These are phyloP conservation scores for Herpotrichia juniperi DNA, from an alignment of 2,329 filamentous ascomycete genomes.

Conservation along the genomic window DNA sequence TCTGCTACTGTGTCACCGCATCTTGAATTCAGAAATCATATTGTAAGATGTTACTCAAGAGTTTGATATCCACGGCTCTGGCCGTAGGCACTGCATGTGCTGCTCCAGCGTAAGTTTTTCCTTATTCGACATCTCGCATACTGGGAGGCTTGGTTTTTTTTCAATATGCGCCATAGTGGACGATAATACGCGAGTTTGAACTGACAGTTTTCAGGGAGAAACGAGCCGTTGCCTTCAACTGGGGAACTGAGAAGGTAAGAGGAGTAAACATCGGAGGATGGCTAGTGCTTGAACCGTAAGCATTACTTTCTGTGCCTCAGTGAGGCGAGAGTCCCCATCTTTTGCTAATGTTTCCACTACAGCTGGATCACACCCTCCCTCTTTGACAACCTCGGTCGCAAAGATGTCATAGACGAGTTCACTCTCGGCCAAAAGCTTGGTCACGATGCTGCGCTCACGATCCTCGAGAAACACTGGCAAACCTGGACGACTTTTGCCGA, in stretches of 20 bases:
- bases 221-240: conserved; percentile 52
- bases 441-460: conserved; percentile 48
- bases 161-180: background rate
- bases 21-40: conserved; percentile 5
- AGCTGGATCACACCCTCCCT: conserved; percentile 65
- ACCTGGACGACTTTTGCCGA: conserved; percentile 58
- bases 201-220: conserved; percentile 32
- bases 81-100: conserved; percentile 28
- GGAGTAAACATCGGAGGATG: conserved; percentile 60
- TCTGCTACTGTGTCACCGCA: conserved; percentile 1
- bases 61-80: conserved; percentile 27
- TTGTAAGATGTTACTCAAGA: conserved; percentile 30
- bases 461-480: conserved; percentile 59
- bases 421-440: conserved; percentile 59
- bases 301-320: conserved; percentile 5
- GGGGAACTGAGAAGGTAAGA: conserved; percentile 57
- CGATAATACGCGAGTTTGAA: background rate
- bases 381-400: conserved; percentile 48
- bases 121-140: background rate
- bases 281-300: conserved; percentile 55
- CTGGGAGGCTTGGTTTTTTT: background rate
- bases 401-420: conserved; percentile 57
- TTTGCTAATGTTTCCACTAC: background rate
- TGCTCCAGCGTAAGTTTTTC: conserved; percentile 38
- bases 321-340: background rate